Percentiles rank a stretch among this genome's conserved stretches.
phyloP scores from a whole-genome alignment of 257 asterid species.

The Solanum corneliomulleri region DNA sequence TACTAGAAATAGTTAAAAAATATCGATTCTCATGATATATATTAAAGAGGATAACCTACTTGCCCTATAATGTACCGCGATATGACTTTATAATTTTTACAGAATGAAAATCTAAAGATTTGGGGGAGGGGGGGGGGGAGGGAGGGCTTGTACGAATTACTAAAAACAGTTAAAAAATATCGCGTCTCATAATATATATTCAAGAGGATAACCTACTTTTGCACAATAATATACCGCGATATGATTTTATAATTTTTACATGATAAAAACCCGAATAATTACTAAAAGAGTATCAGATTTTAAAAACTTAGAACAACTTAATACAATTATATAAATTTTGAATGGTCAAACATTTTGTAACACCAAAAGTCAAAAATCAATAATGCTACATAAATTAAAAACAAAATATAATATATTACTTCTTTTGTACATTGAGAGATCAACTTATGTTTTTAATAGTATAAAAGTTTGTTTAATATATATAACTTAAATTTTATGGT shows the following conservation, averaged over 20 bases:
- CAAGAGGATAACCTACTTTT: neutral
- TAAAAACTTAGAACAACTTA: neutral
- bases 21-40: accelerated
- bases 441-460: neutral
- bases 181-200: neutral
- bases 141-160: neutral
- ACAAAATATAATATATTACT: no score
- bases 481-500: neutral
- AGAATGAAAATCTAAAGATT: no score
- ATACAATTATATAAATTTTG: neutral
- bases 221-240: neutral
- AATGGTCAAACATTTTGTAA: neutral
- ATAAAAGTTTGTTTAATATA: neutral
- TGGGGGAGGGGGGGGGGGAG: no score
- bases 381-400: no score
- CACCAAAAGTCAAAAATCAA: neutral
- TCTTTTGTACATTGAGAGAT: accelerated
- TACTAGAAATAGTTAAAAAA: neutral
- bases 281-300: neutral
- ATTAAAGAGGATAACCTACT: neutral
- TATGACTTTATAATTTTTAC: no score
- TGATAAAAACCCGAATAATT: neutral
- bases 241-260: no score
- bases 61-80: neutral
- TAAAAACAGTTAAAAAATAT: neutral